These are phyloP conservation scores for Alternaria ventricosa DNA, from an alignment of 2,329 filamentous ascomycete species.

Conservation along the genomic window DNA sequence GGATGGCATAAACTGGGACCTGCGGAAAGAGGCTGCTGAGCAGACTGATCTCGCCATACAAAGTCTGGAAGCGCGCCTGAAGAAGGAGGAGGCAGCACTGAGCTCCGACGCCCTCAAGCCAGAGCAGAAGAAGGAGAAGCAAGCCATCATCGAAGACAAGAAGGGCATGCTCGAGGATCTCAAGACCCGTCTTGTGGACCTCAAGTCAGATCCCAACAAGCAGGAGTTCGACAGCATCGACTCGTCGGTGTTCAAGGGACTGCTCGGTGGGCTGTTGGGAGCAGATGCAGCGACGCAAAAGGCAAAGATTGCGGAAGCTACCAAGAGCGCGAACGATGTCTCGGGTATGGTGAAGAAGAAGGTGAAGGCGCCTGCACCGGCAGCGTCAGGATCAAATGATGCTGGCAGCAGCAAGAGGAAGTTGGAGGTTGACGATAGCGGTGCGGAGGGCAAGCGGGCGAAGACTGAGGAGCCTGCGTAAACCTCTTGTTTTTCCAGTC, in stretches of 20 bases:
- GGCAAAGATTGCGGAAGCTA: conserved; percentile 73
- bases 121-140: conserved; percentile 70
- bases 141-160: conserved; percentile 68
- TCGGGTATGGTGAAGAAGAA: conserved; percentile 76
- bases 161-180: conserved; percentile 81
- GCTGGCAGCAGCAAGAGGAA: conserved; percentile 40
- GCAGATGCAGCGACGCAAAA: conserved; percentile 67
- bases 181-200: conserved; percentile 68
- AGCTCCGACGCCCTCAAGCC: conserved; percentile 55
- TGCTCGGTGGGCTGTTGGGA: conserved; percentile 69
- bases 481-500: too few species aligned
- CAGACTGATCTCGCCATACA: conserved; percentile 77
- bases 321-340: conserved; percentile 75
- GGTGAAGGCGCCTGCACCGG: conserved; percentile 56
- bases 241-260: conserved; percentile 60
- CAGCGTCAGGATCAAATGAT: conserved; percentile 12
- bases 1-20: conserved; percentile 68
- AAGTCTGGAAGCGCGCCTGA: conserved; percentile 73
- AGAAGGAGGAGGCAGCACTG: conserved; percentile 72
- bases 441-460: conserved; percentile 37
- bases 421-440: conserved; percentile 35
- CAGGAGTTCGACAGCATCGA: conserved; percentile 50
- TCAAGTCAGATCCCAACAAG: conserved; percentile 65
- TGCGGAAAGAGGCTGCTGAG: conserved; percentile 73
- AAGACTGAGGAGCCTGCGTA: conserved; percentile 40